These are phyloP conservation scores for Phytophthora fragariaefolia DNA, from an alignment of 352 stramenopile genomes.

Conservation along the genomic window DNA sequence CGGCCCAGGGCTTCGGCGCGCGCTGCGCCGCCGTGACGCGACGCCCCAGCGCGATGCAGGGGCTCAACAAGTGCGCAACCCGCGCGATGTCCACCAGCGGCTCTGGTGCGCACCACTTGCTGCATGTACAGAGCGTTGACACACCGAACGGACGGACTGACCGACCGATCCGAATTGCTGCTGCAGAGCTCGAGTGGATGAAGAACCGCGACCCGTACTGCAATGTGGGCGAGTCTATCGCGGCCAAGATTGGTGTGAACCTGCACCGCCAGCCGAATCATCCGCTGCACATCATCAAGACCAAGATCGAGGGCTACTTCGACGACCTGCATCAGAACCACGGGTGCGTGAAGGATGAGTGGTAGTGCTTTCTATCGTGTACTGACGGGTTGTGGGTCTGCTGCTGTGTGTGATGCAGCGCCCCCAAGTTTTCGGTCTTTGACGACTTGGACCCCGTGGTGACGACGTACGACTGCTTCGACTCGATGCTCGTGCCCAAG, in stretches of 20 bases:
- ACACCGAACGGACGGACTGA: constrained; percentile 4
- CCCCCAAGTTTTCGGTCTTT: constrained; percentile 83
- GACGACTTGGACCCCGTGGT: constrained; percentile 89
- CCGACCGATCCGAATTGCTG: neutral
- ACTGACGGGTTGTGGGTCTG: no score
- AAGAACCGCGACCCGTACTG: constrained; percentile 83
- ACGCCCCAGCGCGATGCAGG: constrained; percentile 16
- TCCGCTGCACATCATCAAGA: constrained; percentile 94
- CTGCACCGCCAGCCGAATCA: constrained; percentile 87
- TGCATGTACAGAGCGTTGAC: constrained; percentile 10
- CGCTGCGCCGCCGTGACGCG: constrained; percentile 11
- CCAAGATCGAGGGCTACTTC: constrained; percentile 93
- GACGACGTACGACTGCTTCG: constrained; percentile 90
- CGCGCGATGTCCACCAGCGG: constrained; percentile 22
- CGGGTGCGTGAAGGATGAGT: constrained; percentile 38
- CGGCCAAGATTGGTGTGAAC: constrained; percentile 89
- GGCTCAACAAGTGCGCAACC: neutral
- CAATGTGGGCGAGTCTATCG: constrained; percentile 89
- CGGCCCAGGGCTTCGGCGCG: constrained; percentile 11
- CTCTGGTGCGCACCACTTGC: constrained; percentile 3
- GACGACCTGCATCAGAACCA: constrained; percentile 68
- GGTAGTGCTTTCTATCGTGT: no score
- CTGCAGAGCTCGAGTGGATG: constrained; percentile 77
- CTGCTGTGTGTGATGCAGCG: constrained; percentile 35
- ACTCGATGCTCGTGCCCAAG: constrained; percentile 92